These are phyloP conservation scores for Cucurbita maxima DNA, from an alignment of 306 rosid genomes.

Conservation along the genomic window DNA sequence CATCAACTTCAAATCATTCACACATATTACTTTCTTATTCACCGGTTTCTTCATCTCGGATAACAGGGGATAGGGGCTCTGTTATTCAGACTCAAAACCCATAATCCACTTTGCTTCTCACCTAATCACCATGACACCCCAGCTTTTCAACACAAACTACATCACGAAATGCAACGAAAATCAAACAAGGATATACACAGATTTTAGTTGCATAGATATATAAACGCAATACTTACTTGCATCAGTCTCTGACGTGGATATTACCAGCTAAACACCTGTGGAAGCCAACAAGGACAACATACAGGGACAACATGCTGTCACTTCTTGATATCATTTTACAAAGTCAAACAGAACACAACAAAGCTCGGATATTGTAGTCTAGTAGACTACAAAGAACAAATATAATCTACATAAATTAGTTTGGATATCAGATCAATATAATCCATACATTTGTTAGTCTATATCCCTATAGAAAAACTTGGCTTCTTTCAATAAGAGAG, in stretches of 20 bases:
- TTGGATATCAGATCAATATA: not conserved
- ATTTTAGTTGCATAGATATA: not conserved
- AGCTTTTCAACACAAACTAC: constrained; percentile 7
- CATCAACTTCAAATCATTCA: not conserved
- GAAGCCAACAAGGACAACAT: too few species aligned
- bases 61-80: not conserved
- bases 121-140: not conserved
- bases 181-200: not conserved
- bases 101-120: not conserved
- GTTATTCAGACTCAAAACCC: not conserved
- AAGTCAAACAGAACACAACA: not conserved
- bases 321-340: not conserved
- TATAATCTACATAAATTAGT: not conserved
- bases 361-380: not conserved
- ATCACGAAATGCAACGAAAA: not conserved
- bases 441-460: not conserved
- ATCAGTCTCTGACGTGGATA: not conserved
- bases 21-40: constrained; percentile 1
- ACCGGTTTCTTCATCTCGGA: not conserved
- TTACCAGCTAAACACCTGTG: constrained; percentile 23
- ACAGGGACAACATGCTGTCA: not conserved
- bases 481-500: not conserved
- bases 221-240: not conserved
- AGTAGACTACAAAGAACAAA: not conserved
- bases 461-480: not conserved